Evolutionary conservation across 1,284 basidiomycete genomes (phyloP), one percentile per base, ranked within the genome.

Genomic region (Sporisorium sorghi): DNA sequence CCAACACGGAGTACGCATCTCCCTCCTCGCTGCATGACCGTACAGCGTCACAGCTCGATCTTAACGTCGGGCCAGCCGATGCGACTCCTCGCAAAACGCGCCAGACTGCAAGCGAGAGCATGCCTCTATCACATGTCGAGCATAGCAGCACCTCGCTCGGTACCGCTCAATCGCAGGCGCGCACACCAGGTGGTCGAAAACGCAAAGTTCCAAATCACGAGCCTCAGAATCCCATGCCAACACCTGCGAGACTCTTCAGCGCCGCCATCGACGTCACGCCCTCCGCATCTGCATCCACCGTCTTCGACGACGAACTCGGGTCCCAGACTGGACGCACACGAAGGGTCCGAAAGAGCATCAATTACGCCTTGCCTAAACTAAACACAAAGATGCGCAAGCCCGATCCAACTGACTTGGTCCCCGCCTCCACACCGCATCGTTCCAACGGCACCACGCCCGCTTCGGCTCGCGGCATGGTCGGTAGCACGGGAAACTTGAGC

Each of bases 301-400:
- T 24, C 1, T 46, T 17, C 8, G 56, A 67, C 9, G 39, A 23
- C 11, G 65, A 66, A 2, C 5, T n/a, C 14, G 64, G 64, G 4
- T 50, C 61, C 4, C 60, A 65, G 23, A 68, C 71, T 5, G 71
- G 65, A 1, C 63, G 73, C 8, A 56, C 72, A 1, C 49, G 78
- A 14, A 72, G 81, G 21, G 53, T 75, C 26, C 79, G 81, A 43
- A 79, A 78, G 56, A 81, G 78, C 58, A 66, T 84, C 65, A 84
- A 84, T 55, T 84, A 84, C 44, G 78, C 82, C 2, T 53, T 84
- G 26, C 83, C 83, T 3, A 84, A 84, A 48, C 77, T 84, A 50
- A 84, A 84, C 60, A 84, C 83, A 39, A 84, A 84, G 77, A 84
- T 84, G 83, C 77, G 83, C 39, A 84, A 83, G 49, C 83, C 83